Conservation (phyloP, 2,329 filamentous ascomycete genomes). For the Botrytis medusae region DNA sequence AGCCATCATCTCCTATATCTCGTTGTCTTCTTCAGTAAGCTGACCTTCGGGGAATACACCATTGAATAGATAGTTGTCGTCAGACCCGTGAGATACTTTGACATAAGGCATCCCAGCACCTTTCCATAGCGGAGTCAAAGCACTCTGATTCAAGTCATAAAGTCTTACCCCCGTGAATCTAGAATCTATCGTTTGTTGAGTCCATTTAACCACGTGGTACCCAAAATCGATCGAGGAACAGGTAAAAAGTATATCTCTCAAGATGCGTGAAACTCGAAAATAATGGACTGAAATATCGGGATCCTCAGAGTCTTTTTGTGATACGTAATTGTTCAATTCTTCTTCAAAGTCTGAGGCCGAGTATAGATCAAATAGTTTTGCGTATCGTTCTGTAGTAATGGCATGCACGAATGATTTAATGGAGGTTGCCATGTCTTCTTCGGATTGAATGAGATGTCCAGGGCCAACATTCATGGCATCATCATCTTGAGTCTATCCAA, state of each 20-base stretch:
- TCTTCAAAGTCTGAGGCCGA: constrained; percentile 1
- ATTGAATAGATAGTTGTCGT: constrained; percentile 26
- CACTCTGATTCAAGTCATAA: constrained; percentile 14
- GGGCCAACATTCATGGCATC: constrained; percentile 15
- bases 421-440: not conserved
- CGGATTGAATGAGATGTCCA: not conserved
- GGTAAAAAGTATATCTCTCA: constrained; percentile 4
- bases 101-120: constrained; percentile 21
- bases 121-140: constrained; percentile 16
- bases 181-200: not conserved
- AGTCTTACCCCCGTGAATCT: not conserved
- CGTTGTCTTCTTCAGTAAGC: not conserved
- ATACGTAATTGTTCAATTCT: not conserved
- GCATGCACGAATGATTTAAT: constrained; percentile 2
- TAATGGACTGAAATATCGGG: constrained; percentile 12
- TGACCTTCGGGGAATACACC: constrained; percentile 22
- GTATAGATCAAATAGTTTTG: not conserved
- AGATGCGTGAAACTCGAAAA: constrained; percentile 10
- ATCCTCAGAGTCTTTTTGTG: not conserved
- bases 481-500: constrained; percentile 21
- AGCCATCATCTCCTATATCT: not conserved
- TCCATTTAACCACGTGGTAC: constrained; percentile 15
- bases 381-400: not conserved
- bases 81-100: constrained; percentile 20
- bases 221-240: constrained; percentile 15